Percentiles rank a stretch among this genome's conserved stretches.
phyloP scores from a whole-genome alignment of 176 grass and related monocot genomes.

The Bonia amplexicaulis region DNA sequence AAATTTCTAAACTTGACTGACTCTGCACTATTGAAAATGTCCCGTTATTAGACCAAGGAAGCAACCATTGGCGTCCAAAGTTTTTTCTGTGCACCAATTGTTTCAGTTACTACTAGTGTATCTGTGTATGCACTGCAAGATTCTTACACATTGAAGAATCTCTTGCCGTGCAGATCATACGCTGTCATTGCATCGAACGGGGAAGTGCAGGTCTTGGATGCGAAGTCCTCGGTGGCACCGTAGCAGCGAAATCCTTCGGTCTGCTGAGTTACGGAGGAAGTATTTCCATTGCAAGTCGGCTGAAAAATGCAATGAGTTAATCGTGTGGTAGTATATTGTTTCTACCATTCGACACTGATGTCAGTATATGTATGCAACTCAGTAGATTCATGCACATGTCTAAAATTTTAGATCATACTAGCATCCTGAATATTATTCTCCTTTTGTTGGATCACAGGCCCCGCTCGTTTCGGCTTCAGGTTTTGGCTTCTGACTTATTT shows the following conservation, averaged over 20 bases:
- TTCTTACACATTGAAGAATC: background rate
- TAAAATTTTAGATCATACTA: background rate
- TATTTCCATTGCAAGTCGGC: too few species aligned
- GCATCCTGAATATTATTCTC: background rate
- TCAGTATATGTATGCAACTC: too few species aligned
- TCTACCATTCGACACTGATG: background rate
- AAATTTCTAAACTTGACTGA: slow-evolving; percentile 14
- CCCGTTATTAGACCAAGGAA: background rate
- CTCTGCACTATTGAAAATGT: background rate
- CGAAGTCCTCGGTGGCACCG: slow-evolving; percentile 40
- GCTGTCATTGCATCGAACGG: slow-evolving; percentile 61
- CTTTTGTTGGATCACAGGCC: background rate
- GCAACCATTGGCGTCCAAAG: background rate
- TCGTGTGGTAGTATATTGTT: background rate
- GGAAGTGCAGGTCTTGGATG: slow-evolving; percentile 59
- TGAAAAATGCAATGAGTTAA: background rate
- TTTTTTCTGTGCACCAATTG: background rate
- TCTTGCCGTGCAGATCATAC: slow-evolving; percentile 43
- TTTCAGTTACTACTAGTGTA: background rate
- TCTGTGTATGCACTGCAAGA: background rate
- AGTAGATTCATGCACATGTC: background rate
- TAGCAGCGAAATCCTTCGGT: background rate
- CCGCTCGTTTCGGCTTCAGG: too few species aligned
- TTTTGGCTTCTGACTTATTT: too few species aligned
- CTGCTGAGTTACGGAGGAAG: background rate